These are phyloP conservation scores for Crithidia mellificae DNA, from an alignment of 208 protist species.

Conservation along the genomic window DNA sequence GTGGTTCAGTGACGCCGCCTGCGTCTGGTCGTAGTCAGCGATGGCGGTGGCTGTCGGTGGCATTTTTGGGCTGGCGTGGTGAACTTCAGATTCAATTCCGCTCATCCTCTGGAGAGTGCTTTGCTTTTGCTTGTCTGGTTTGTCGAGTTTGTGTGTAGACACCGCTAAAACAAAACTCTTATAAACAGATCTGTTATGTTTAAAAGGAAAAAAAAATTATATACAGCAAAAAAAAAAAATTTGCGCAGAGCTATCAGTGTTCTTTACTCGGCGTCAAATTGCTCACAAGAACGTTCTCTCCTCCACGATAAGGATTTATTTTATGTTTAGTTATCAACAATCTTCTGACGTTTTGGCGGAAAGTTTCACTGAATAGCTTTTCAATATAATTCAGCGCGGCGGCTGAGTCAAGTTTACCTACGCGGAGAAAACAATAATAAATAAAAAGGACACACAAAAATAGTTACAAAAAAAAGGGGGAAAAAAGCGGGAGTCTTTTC, in stretches of 20 bases:
- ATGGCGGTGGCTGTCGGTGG: neutral
- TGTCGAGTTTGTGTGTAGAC: neutral
- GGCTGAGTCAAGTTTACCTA: neutral
- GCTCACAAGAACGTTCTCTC: too few relatives aligned
- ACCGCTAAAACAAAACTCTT: too few relatives aligned
- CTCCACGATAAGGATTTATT: too few relatives aligned
- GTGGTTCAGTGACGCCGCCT: neutral
- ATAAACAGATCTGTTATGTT: too few relatives aligned
- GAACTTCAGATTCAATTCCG: neutral
- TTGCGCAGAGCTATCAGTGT: too few relatives aligned
- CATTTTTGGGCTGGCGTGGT: constrained; percentile 2
- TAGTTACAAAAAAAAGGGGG: neutral
- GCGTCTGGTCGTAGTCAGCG: constrained; percentile 2
- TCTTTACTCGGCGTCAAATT: too few relatives aligned
- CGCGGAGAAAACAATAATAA: too few relatives aligned
- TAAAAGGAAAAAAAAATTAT: too few relatives aligned
- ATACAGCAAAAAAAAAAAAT: too few relatives aligned
- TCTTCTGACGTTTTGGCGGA: neutral
- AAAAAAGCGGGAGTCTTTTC: too few relatives aligned
- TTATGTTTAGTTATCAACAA: neutral
- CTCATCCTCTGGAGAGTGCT: neutral
- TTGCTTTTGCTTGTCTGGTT: neutral
- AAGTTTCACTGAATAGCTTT: neutral
- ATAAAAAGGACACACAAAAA: neutral
- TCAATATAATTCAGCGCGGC: neutral